phyloP scores from a whole-genome alignment of 306 rosid genomes.

The Dryas octopetala region DNA sequence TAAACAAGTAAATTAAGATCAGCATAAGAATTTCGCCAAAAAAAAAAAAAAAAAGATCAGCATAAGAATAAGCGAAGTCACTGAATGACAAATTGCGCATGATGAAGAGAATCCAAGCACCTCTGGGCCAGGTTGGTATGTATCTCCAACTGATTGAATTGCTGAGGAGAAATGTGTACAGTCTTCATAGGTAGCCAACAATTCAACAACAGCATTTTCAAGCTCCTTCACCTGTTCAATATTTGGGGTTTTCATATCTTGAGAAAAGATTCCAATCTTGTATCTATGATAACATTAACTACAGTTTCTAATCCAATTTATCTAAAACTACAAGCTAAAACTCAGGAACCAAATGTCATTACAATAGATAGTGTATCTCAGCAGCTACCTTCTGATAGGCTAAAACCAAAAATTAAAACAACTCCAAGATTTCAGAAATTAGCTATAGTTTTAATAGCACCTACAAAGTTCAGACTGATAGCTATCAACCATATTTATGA shows the following conservation, averaged over 20 bases:
- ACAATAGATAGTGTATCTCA: background rate
- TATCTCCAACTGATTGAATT: constrained; percentile 54
- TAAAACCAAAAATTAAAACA: background rate
- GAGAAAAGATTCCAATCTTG: background rate
- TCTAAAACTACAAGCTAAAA: background rate
- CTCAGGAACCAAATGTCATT: background rate
- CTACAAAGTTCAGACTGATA: background rate
- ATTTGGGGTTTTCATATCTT: background rate
- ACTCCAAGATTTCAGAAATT: background rate
- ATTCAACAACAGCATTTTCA: constrained; percentile 62
- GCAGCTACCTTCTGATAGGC: background rate
- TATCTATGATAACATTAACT: background rate
- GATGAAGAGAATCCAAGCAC: constrained; percentile 32
- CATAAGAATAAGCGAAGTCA: constrained; percentile 6
- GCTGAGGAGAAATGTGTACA: constrained; percentile 58
- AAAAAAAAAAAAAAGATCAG: background rate
- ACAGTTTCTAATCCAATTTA: background rate
- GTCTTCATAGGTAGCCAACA: constrained; percentile 45
- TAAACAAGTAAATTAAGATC: background rate
- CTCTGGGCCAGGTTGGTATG: constrained; percentile 66
- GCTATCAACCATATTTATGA: background rate
- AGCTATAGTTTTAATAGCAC: background rate
- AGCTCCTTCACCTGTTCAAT: constrained; percentile 64
- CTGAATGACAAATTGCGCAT: constrained; percentile 19
- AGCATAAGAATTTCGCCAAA: background rate